phyloP scores from a whole-genome alignment of 2,329 filamentous ascomycete genomes.

The Phialophora tarda region DNA sequence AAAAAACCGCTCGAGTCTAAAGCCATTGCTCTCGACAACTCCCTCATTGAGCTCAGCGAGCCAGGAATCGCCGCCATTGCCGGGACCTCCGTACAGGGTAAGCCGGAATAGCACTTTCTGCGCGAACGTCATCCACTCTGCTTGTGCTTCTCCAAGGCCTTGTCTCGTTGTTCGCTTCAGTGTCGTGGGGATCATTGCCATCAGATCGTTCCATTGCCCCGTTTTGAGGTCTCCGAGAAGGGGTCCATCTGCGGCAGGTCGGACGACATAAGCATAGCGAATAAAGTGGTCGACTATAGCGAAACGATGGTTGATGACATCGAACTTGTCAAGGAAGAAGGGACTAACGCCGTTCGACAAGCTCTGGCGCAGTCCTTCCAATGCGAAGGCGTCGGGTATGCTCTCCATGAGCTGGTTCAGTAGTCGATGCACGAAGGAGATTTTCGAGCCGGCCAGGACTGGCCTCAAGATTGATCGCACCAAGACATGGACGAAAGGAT shows the following conservation, averaged over 20 bases:
- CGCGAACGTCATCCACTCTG: constrained; percentile 28
- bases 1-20: constrained; percentile 28
- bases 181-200: constrained; percentile 23
- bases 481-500: constrained; percentile 28
- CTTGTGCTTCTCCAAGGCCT: constrained; percentile 6
- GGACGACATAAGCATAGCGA: constrained; percentile 23
- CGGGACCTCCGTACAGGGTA: constrained; percentile 25
- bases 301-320: constrained; percentile 28
- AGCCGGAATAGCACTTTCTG: constrained; percentile 29
- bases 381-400: constrained; percentile 20
- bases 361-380: constrained; percentile 20
- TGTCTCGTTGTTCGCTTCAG: constrained; percentile 28
- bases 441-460: not conserved
- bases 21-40: constrained; percentile 15
- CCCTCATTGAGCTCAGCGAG: constrained; percentile 14
- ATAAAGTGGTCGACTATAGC: constrained; percentile 32
- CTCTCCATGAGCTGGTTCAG: constrained; percentile 27
- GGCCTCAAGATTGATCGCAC: constrained; percentile 25
- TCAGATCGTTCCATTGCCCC: constrained; percentile 20
- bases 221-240: constrained; percentile 14
- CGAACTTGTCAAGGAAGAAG: constrained; percentile 15
- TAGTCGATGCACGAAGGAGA: constrained; percentile 32
- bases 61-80: constrained; percentile 27
- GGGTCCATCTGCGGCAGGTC: constrained; percentile 7
- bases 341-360: constrained; percentile 8